Evolutionary conservation across 768 basidiomycete genomes (phyloP).

Genomic region (Xerocomellus chrysenteron): DNA sequence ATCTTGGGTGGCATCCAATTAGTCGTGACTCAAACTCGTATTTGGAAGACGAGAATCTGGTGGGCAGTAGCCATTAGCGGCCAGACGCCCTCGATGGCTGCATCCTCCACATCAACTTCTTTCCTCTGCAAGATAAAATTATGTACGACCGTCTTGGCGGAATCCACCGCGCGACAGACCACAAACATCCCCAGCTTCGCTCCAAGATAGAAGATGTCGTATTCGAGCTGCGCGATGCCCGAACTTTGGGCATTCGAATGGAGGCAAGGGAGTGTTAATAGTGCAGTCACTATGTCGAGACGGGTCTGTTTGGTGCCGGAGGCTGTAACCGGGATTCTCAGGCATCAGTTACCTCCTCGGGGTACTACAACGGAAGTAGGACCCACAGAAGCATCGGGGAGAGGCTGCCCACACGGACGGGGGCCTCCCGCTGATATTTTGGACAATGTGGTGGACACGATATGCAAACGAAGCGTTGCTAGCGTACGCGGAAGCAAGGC

Average conservation of each 20-base stretch:
- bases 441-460: slow-evolving; percentile 17
- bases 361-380: neutral
- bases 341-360: slow-evolving; percentile 1
- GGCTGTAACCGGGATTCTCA: slow-evolving; percentile 8
- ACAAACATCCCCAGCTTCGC: slow-evolving; percentile 27
- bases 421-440: neutral
- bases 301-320: slow-evolving; percentile 21
- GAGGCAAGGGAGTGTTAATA: slow-evolving; percentile 28
- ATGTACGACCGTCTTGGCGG: slow-evolving; percentile 24
- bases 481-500: slow-evolving; percentile 34
- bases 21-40: neutral
- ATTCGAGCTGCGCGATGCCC: slow-evolving; percentile 17
- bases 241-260: slow-evolving; percentile 14
- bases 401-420: slow-evolving; percentile 1
- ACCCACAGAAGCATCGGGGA: slow-evolving; percentile 18
- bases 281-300: slow-evolving; percentile 26
- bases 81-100: slow-evolving; percentile 29
- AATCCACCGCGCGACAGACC: slow-evolving; percentile 19
- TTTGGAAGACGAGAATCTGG: slow-evolving; percentile 32
- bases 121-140: slow-evolving; percentile 32
- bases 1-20: neutral
- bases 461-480: slow-evolving; percentile 32
- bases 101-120: slow-evolving; percentile 31
- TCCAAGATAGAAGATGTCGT: slow-evolving; percentile 34
- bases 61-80: slow-evolving; percentile 29